Percentiles rank a stretch among this genome's conserved stretches.
Evolutionary conservation across 345 rosid genomes (phyloP).

Genomic region (Raphanus sativus): DNA sequence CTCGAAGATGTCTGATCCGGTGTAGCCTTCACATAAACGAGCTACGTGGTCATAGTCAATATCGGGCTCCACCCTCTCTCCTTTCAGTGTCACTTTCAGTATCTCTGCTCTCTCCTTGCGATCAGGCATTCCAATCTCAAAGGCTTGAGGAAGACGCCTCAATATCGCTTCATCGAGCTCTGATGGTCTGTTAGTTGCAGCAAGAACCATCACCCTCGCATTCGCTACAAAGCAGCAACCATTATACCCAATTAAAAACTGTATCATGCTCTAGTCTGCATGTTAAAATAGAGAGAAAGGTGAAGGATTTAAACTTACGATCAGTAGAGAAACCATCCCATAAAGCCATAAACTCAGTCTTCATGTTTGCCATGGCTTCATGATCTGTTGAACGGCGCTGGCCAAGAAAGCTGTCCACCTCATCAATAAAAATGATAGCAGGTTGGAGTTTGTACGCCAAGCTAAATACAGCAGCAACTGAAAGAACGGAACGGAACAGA

Average conservation of each 20-base stretch:
- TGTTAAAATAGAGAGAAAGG: neutral
- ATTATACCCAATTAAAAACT: conserved; percentile 1
- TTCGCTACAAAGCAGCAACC: conserved; percentile 55
- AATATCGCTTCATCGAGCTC: conserved; percentile 98
- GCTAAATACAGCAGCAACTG: conserved; percentile 97
- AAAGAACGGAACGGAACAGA: conserved; percentile 33
- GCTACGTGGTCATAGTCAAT: conserved; percentile 74
- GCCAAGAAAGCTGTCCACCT: conserved; percentile 94
- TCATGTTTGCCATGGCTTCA: conserved; percentile 91
- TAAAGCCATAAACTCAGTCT: conserved; percentile 98
- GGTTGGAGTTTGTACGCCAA: conserved; percentile 95
- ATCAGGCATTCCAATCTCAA: conserved; percentile 95
- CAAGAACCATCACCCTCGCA: conserved; percentile 97
- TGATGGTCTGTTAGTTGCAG: conserved; percentile 96
- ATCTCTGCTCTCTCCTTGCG: conserved; percentile 67
- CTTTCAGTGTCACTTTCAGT: conserved; percentile 80
- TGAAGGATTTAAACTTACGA: conserved; percentile 58
- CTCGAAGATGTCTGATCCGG: conserved; percentile 94
- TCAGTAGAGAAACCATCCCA: conserved; percentile 99
- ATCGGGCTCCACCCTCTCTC: conserved; percentile 61
- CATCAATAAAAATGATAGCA: conserved; percentile 93
- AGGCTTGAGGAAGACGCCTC: conserved; percentile 93
- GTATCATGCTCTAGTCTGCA: neutral
- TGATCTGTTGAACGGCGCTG: conserved; percentile 90
- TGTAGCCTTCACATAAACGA: conserved; percentile 70